Conservation (phyloP, 2,329 filamentous ascomycete genomes). For the Aspergillus bombycis region DNA sequence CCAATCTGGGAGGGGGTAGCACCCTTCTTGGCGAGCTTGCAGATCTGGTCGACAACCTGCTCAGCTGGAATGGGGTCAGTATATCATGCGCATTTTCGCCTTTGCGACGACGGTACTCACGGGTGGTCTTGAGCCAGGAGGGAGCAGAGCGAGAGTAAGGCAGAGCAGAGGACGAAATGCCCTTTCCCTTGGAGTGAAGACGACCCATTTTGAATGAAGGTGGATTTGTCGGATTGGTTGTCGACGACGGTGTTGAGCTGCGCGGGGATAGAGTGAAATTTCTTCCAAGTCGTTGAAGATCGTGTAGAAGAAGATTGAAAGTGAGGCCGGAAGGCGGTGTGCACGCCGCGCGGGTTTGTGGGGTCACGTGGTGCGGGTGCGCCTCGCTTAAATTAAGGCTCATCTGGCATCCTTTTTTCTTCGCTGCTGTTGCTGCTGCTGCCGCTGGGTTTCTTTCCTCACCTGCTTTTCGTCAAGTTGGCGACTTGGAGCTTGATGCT, state of each 20-base stretch:
- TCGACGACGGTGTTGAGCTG: slow-evolving; percentile 33
- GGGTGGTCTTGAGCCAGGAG: slow-evolving; percentile 97
- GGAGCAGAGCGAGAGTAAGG: slow-evolving; percentile 94
- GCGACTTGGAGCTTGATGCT: background rate
- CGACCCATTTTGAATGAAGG: slow-evolving; percentile 59
- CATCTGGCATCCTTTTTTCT: background rate
- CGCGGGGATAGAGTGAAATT: slow-evolving; percentile 4
- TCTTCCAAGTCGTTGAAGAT: background rate
- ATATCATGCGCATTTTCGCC: background rate
- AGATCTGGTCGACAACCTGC: slow-evolving; percentile 98
- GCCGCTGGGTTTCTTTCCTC: background rate
- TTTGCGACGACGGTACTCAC: background rate
- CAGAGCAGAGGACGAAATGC: slow-evolving; percentile 92
- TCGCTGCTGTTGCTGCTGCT: background rate
- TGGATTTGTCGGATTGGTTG: slow-evolving; percentile 26
- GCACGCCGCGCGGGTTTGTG: background rate
- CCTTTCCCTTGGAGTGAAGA: slow-evolving; percentile 99
- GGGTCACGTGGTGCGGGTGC: slow-evolving; percentile 9
- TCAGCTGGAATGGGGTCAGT: slow-evolving; percentile 56
- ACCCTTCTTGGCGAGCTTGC: slow-evolving; percentile 98
- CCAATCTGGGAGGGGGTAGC: slow-evolving; percentile 98
- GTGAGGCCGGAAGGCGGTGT: background rate
- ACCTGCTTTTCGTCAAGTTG: background rate
- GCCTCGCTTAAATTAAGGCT: slow-evolving; percentile 11
- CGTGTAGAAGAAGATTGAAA: background rate